Conservation (phyloP, 805 yeast genomes). For the Yamadazyma ubonensis region DNA sequence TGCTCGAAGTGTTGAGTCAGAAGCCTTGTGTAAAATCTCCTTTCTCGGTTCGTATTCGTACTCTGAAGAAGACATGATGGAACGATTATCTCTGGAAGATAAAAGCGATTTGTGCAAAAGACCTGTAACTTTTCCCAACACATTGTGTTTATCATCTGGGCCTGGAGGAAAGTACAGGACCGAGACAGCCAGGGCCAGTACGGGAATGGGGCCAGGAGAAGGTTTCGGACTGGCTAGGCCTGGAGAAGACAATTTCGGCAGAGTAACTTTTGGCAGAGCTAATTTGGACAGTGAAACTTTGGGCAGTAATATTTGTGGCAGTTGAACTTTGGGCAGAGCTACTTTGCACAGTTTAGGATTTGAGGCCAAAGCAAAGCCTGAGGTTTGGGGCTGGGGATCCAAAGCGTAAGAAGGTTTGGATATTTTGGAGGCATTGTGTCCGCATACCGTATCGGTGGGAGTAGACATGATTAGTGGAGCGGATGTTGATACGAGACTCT, state of each 20-base stretch:
- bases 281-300: neutral
- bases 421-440: too few species aligned
- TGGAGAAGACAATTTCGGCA: too few species aligned
- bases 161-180: neutral
- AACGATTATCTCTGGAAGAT: conserved; percentile 10
- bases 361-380: too few species aligned
- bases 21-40: conserved; percentile 9
- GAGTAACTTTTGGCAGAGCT: neutral
- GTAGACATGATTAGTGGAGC: too few species aligned
- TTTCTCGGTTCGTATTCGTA: conserved; percentile 4
- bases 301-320: neutral
- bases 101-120: conserved; percentile 26
- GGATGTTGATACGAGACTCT: too few species aligned
- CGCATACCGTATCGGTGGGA: too few species aligned
- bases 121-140: conserved; percentile 34
- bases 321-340: too few species aligned
- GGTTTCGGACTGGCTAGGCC: too few species aligned
- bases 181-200: neutral
- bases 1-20: conserved; percentile 12
- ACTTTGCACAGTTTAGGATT: too few species aligned
- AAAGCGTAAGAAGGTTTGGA: too few species aligned
- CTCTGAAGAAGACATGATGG: conserved; percentile 4
- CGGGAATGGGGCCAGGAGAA: too few species aligned
- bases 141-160: conserved; percentile 15
- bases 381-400: too few species aligned